Conservation (phyloP, 1,284 basidiomycete species). For the Phlebopus sp. region DNA sequence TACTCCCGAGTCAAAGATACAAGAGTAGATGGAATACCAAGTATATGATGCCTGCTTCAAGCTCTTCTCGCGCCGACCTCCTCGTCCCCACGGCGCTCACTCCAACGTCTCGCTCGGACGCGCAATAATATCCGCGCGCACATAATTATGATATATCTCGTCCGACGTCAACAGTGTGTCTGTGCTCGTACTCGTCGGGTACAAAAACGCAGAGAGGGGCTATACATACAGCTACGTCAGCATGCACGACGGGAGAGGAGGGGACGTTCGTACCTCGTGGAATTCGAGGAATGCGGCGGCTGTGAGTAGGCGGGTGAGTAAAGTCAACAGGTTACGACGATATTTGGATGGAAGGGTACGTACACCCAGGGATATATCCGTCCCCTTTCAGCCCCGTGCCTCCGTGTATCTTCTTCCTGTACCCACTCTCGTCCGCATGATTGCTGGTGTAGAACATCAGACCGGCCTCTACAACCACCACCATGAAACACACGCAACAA, state of each 20-base stretch:
- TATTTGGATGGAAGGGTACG: slow-evolving; percentile 19
- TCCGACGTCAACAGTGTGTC: slow-evolving; percentile 55
- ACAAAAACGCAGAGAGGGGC: slow-evolving; percentile 50
- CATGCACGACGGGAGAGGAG: slow-evolving; percentile 4
- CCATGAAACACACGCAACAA: no score
- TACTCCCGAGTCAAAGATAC: neutral
- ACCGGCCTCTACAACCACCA: slow-evolving; percentile 52
- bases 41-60: no score
- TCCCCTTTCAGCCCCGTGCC: slow-evolving; percentile 62
- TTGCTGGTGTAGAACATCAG: slow-evolving; percentile 73
- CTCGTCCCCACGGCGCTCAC: slow-evolving; percentile 6
- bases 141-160: slow-evolving; percentile 61
- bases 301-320: no score
- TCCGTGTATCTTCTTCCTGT: slow-evolving; percentile 72
- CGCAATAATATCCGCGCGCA: slow-evolving; percentile 43
- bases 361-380: slow-evolving; percentile 59
- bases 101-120: slow-evolving; percentile 12
- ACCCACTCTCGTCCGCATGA: slow-evolving; percentile 45
- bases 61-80: no score
- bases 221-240: slow-evolving; percentile 15
- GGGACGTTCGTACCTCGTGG: slow-evolving; percentile 51
- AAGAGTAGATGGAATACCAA: no score
- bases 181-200: slow-evolving; percentile 42
- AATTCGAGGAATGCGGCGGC: slow-evolving; percentile 74
- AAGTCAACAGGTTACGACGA: neutral